These are phyloP conservation scores for Ochromonas danica DNA, from an alignment of 108 stramenopile species.

Conservation along the genomic window DNA sequence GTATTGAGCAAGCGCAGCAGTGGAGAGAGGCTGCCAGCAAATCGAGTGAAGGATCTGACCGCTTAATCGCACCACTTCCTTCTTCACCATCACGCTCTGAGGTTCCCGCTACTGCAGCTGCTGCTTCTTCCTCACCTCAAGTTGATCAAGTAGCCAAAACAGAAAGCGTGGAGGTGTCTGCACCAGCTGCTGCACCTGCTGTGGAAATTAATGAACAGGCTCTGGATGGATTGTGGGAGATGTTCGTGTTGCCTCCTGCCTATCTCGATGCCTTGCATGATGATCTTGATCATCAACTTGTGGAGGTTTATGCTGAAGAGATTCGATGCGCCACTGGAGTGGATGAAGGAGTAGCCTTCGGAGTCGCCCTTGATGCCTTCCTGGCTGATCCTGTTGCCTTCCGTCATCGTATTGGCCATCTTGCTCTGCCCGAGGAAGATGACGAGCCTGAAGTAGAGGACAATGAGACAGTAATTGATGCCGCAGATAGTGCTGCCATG, in stretches of 20 bases:
- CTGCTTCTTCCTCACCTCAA: no score
- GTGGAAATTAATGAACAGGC: no score
- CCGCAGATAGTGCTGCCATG: background rate
- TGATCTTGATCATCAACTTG: background rate
- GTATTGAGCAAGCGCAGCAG: constrained; percentile 12
- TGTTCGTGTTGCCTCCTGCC: background rate
- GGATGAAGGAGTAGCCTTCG: background rate
- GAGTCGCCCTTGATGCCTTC: constrained; percentile 27
- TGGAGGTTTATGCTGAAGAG: constrained; percentile 22
- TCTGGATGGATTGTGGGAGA: no score
- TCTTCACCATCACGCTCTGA: no score
- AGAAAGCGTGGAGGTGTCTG: background rate
- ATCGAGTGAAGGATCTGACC: no score
- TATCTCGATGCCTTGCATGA: background rate
- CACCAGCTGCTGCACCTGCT: background rate
- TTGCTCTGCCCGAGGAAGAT: background rate
- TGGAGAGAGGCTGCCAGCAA: background rate
- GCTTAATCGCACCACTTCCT: no score
- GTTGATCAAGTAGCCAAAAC: background rate
- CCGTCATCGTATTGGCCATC: constrained; percentile 1
- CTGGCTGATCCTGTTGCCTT: constrained; percentile 25
- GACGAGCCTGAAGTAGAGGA: background rate
- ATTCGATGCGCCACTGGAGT: background rate
- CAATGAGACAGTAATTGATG: background rate
- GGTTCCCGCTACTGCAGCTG: background rate